Base-by-base conservation (phyloP, 176 grass and related monocot genomes). In the Poa annua region DNA sequence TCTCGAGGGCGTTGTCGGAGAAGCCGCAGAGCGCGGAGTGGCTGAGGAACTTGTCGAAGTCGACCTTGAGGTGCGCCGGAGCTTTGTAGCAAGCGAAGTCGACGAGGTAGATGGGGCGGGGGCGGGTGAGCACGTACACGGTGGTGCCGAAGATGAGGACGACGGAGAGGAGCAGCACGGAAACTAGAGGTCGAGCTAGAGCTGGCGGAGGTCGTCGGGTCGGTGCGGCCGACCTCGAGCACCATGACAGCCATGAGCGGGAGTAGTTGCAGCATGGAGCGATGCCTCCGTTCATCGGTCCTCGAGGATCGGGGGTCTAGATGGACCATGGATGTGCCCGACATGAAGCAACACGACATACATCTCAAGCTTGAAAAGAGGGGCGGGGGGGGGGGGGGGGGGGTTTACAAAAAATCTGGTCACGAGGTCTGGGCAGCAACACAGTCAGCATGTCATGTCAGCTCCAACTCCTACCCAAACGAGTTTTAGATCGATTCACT, bases 131-230 rank as follows among this genome's bases (percentile, higher is more conserved):
- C 33, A 88, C 83, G 85, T 98, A 98, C 12, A 95, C 80, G 33
- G 96, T 95, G 77, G 67, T 84, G 29, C 89, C 92, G 79, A 97
- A 98, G n/a, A 98, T 91, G 38, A 98, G 91, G 33, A 98, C 81
- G 12, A 85, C 91, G 53, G 93, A 95, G 82, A 95, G 89, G n/a
- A 88, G 69, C 34, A 98, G 87, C 70, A 95, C 93, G 51, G 87
- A 90, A 49, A 98, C 91, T 96, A 89, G 73, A 98, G 89, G 82
- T 96, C 93, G 35, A 90, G 1, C 96, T 91, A 98, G 50, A 98
- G 78, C 80, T 93, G 92, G 29, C 89, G 89, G 51, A 98, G 52
- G 14, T 93, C 93, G 41, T 93, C 36, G 93, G 93, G 76, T 98
- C 96, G 74, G 93, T 98, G 66, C 82, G 91, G 51, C 85, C 88